A percentile compares a stretch with the other conserved stretches of the same genome.
Conservation (phyloP, 1,139 yeast species). For the Meyerozyma carpophila region DNA sequence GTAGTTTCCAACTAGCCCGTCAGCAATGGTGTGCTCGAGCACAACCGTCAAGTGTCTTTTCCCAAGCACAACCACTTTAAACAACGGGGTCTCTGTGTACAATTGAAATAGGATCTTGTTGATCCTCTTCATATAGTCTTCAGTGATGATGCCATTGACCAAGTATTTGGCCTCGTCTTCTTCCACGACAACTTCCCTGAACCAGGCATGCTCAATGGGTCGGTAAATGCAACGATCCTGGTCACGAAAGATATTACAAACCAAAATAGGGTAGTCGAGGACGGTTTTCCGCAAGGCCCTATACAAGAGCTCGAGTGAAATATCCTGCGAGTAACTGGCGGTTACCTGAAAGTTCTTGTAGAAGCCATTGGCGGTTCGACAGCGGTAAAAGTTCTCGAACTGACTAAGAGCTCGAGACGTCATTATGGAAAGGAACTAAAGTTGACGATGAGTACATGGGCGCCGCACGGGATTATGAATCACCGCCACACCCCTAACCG, state of each 20-base stretch:
- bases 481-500: neutral
- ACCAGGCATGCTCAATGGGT: conserved; percentile 19
- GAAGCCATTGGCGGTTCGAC: conserved; percentile 24
- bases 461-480: neutral
- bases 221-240: conserved; percentile 11
- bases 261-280: conserved; percentile 30
- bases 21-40: conserved; percentile 39
- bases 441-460: neutral
- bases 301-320: conserved; percentile 16
- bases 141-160: conserved; percentile 18
- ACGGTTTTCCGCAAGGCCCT: conserved; percentile 28
- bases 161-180: conserved; percentile 10
- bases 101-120: conserved; percentile 10
- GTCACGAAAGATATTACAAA: conserved; percentile 25
- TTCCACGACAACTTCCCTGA: conserved; percentile 22
- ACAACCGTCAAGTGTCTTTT: conserved; percentile 19
- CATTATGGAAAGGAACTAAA: neutral
- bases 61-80: conserved; percentile 24
- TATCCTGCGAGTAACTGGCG: conserved; percentile 24
- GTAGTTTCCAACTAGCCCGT: conserved; percentile 36
- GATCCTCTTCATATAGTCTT: conserved; percentile 21
- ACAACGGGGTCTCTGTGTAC: conserved; percentile 21
- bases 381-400: conserved; percentile 33
- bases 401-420: conserved; percentile 22
- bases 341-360: conserved; percentile 32